Conservation (phyloP, 768 basidiomycete species). For the Scleroderma bovista region DNA sequence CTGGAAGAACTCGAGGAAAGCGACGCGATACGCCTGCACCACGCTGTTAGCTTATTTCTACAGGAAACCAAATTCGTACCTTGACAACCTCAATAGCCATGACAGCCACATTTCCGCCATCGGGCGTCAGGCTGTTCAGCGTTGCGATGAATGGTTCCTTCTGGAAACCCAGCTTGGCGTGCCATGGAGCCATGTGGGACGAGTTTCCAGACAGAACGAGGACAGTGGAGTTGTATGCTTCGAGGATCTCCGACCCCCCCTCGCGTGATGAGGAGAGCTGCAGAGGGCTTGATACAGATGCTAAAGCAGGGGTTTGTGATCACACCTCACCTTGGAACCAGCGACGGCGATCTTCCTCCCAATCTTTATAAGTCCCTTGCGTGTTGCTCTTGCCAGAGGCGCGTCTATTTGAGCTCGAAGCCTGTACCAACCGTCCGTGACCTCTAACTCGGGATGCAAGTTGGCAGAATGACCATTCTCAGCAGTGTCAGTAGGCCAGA, state of each 20-base stretch:
- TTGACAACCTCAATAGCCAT: constrained; percentile 73
- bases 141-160: constrained; percentile 63
- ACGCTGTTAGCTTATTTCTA: neutral
- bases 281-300: neutral
- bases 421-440: constrained; percentile 98
- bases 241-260: constrained; percentile 78
- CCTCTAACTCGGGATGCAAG: constrained; percentile 62
- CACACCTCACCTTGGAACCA: constrained; percentile 64
- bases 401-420: constrained; percentile 73
- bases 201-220: constrained; percentile 80
- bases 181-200: constrained; percentile 82
- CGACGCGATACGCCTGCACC: constrained; percentile 62
- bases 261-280: constrained; percentile 67
- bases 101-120: constrained; percentile 74
- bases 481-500: constrained; percentile 39
- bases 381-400: constrained; percentile 64
- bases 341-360: constrained; percentile 82
- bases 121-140: constrained; percentile 68
- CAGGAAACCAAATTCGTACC: constrained; percentile 28
- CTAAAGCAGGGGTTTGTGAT: neutral
- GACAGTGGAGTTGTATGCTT: constrained; percentile 64
- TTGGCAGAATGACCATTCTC: constrained; percentile 33
- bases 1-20: constrained; percentile 66
- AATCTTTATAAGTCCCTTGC: constrained; percentile 56
- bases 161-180: constrained; percentile 80